These are phyloP conservation scores for Millerozyma miso DNA, from an alignment of 805 yeast species.

Conservation along the genomic window DNA sequence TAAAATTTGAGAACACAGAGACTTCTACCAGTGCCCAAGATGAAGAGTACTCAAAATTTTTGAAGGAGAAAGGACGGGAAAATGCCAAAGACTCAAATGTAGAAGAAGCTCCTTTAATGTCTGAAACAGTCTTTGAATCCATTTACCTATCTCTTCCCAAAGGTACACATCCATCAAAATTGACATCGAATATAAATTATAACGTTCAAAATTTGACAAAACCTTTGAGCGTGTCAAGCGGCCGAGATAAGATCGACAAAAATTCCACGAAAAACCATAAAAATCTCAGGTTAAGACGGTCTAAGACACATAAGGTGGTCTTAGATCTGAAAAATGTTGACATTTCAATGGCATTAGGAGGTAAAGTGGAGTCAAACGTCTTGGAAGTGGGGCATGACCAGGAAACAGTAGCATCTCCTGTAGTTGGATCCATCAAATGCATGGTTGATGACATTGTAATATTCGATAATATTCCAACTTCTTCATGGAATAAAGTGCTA, in stretches of 20 bases:
- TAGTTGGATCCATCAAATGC: conserved; percentile 47
- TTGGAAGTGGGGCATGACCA: not conserved
- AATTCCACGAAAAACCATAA: conserved; percentile 28
- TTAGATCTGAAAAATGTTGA: conserved; percentile 54
- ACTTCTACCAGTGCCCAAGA: not conserved
- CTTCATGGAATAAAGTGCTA: conserved; percentile 86
- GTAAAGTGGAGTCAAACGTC: not conserved
- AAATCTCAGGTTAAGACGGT: conserved; percentile 60
- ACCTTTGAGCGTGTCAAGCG: conserved; percentile 4
- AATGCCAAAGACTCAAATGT: conserved; percentile 8
- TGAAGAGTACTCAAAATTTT: not conserved
- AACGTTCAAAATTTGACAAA: conserved; percentile 22
- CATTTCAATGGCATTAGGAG: conserved; percentile 29
- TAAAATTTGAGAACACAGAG: conserved; percentile 4
- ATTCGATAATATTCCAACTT: conserved; percentile 74
- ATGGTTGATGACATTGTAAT: conserved; percentile 54
- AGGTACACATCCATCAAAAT: conserved; percentile 38
- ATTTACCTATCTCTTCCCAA: conserved; percentile 63
- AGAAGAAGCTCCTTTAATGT: conserved; percentile 28
- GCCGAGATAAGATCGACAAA: conserved; percentile 19
- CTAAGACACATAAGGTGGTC: conserved; percentile 54
- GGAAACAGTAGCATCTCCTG: conserved; percentile 40
- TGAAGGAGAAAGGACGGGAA: conserved; percentile 9
- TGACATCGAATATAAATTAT: conserved; percentile 53
- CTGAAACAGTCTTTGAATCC: conserved; percentile 72